A percentile compares a stretch with the other conserved stretches of the same genome.
Evolutionary conservation across 768 basidiomycete species (phyloP).

Genomic region (Kwoniella mangroviensis): DNA sequence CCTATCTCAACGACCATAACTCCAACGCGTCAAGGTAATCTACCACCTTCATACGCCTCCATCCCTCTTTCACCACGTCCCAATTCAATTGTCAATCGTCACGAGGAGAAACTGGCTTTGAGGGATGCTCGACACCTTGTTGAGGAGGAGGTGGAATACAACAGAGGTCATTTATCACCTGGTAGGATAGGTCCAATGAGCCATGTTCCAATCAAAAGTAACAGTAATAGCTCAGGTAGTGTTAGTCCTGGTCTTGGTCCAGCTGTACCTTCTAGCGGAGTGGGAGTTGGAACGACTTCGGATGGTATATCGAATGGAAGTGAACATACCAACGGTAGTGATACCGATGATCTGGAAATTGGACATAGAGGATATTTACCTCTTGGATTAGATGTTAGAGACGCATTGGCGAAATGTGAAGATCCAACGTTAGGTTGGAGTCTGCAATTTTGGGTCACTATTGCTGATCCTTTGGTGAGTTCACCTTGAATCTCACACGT

Average conservation of each 20-base stretch:
- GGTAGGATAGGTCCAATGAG: not conserved
- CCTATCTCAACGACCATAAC: not conserved
- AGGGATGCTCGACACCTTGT: conserved; percentile 6
- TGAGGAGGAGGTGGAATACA: conserved; percentile 9
- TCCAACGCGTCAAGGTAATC: not conserved
- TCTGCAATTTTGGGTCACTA: conserved; percentile 81
- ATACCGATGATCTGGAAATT: conserved; percentile 22
- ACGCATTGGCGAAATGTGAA: conserved; percentile 44
- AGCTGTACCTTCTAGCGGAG: not conserved
- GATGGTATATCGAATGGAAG: conserved; percentile 6
- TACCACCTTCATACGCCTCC: conserved; percentile 6
- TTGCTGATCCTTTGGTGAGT: conserved; percentile 85
- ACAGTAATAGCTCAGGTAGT: not conserved
- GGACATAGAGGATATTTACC: conserved; percentile 32
- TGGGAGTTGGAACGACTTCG: not conserved
- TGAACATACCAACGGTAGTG: too few species aligned
- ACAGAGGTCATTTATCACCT: conserved; percentile 13
- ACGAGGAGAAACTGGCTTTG: conserved; percentile 21
- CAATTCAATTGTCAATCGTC: conserved; percentile 12
- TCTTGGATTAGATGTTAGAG: conserved; percentile 40
- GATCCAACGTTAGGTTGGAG: conserved; percentile 50
- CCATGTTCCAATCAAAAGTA: not conserved
- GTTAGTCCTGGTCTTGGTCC: too few species aligned
- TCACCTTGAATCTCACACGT: conserved; percentile 7
- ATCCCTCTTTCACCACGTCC: not conserved